A percentile compares a stretch with the other conserved stretches of the same genome.
Conservation (phyloP, 169 alveolate species). For the Neospora caninum region DNA sequence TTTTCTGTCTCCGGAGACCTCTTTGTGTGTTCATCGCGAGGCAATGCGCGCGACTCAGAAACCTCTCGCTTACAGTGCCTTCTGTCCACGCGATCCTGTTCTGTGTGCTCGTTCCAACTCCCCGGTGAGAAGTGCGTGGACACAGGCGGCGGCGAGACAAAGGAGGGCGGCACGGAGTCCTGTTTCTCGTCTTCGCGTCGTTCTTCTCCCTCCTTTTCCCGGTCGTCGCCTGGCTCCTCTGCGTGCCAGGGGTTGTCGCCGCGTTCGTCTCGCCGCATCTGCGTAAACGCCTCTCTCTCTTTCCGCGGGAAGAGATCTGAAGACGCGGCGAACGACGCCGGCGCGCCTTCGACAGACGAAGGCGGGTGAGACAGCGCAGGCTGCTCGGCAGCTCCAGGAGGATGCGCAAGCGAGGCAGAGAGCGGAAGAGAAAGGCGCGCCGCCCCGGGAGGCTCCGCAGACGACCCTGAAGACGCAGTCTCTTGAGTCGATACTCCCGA, state of each 20-base stretch:
- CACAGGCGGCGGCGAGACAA: background rate
- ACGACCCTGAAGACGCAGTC: background rate
- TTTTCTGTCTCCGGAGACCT: no score
- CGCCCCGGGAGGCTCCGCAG: no score
- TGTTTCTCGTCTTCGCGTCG: background rate
- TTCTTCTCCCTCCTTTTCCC: background rate
- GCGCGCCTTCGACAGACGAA: background rate
- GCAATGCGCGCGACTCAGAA: no score
- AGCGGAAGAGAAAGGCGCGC: background rate
- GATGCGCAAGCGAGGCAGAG: background rate
- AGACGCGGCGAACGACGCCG: background rate
- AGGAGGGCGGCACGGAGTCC: background rate
- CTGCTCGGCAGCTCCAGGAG: background rate
- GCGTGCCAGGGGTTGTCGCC: background rate
- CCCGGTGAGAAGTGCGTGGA: background rate
- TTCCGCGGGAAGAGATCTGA: background rate
- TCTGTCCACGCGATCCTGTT: no score
- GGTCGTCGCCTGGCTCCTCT: background rate
- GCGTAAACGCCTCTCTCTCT: background rate
- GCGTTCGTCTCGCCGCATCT: background rate
- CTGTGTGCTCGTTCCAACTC: background rate
- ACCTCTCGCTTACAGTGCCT: no score
- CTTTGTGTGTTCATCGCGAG: no score
- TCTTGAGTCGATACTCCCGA: background rate
- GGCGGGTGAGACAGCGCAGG: background rate